Evolutionary conservation across 2,329 filamentous ascomycete species (phyloP).

Genomic region (Calonectria crousiana): DNA sequence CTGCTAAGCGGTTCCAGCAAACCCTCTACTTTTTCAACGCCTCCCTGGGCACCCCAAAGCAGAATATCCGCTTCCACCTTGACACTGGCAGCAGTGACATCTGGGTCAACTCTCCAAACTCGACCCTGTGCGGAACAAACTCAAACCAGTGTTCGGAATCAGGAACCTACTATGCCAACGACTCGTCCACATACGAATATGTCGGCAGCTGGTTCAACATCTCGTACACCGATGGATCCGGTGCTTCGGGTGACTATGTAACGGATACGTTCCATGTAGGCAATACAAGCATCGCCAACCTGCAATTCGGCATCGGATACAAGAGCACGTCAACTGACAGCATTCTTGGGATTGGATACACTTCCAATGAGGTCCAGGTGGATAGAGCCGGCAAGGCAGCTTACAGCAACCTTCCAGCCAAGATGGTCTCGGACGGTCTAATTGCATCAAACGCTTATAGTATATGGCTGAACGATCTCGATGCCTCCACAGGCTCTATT

Average conservation of each 20-base stretch:
- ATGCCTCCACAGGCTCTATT: conserved; percentile 74
- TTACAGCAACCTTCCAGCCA: conserved; percentile 78
- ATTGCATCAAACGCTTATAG: conserved; percentile 79
- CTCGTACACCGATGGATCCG: conserved; percentile 85
- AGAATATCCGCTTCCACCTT: conserved; percentile 68
- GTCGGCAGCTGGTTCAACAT: conserved; percentile 87
- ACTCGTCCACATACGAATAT: conserved; percentile 81
- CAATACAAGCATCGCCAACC: conserved; percentile 60
- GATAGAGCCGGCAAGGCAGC: conserved; percentile 63
- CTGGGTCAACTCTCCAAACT: conserved; percentile 76
- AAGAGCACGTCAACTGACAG: conserved; percentile 71
- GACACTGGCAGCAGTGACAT: conserved; percentile 79
- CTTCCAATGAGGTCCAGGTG: conserved; percentile 81
- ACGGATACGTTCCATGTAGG: conserved; percentile 77
- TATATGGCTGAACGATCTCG: conserved; percentile 80
- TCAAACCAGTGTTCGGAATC: conserved; percentile 67
- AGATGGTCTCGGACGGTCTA: conserved; percentile 69
- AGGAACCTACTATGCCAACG: conserved; percentile 77
- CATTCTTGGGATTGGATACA: conserved; percentile 88
- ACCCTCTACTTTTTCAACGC: conserved; percentile 75
- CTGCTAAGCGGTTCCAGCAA: conserved; percentile 53
- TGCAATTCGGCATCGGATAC: conserved; percentile 84
- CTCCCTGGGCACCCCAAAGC: conserved; percentile 72
- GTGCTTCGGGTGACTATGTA: conserved; percentile 83
- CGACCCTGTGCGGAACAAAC: conserved; percentile 66